phyloP scores from a whole-genome alignment of 148 eudicot species.

The Suaeda aralocaspica region DNA sequence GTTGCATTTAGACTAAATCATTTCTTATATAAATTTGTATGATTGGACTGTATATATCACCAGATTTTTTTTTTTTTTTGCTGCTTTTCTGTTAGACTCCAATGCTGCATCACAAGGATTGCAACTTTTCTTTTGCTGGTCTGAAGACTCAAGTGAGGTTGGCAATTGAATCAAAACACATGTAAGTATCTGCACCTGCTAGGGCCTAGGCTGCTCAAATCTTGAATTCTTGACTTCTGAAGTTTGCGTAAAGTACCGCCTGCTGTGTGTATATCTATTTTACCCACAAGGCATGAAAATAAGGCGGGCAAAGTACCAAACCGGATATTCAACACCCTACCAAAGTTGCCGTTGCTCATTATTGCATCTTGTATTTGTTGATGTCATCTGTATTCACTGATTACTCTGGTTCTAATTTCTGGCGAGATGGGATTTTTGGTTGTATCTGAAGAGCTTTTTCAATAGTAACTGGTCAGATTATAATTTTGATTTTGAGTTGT shows the following conservation, averaged over 20 bases:
- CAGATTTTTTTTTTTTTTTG: background rate
- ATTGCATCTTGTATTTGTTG: background rate
- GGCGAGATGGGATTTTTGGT: background rate
- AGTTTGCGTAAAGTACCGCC: too few species aligned
- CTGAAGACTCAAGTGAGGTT: conserved; percentile 96
- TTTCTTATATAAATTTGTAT: background rate
- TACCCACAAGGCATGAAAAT: conserved; percentile 6
- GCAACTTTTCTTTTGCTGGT: conserved; percentile 98
- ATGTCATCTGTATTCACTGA: background rate
- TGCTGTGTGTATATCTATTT: background rate
- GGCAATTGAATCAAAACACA: conserved; percentile 73
- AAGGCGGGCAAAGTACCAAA: background rate
- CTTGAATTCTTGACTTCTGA: conserved; percentile 17
- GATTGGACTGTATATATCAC: background rate
- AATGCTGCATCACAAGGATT: conserved; percentile 96
- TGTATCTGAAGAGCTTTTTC: background rate
- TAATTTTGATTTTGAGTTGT: conserved; percentile 1
- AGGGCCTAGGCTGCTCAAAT: background rate
- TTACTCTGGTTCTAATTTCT: background rate
- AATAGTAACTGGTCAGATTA: background rate
- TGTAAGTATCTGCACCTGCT: conserved; percentile 44
- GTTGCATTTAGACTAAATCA: background rate
- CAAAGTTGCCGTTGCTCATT: background rate
- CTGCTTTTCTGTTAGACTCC: conserved; percentile 53
- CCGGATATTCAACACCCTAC: background rate